Evolutionary conservation across 495 filamentous ascomycete species (phyloP), one percentile per base, ranked within the genome.

Genomic region (Podospora comata): DNA sequence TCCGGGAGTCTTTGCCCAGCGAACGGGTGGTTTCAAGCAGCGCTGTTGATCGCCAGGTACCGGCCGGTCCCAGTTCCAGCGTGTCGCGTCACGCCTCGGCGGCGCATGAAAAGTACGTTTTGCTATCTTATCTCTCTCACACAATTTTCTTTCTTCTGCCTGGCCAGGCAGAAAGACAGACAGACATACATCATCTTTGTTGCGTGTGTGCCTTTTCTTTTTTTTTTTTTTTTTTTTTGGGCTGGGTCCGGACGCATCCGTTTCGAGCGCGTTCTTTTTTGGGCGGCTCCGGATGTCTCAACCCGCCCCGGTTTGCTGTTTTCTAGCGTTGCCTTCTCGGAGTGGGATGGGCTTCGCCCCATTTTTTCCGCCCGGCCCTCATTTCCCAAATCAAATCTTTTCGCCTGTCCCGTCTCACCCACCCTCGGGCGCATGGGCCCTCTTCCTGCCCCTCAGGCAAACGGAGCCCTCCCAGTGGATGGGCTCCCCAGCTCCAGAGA

Each of bases 51-150:
- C 81, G 82, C 58, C 78, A 81, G 65, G 73, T 72, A 66, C 77
- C 79, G 60, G 68, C 80, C 27, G 72, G 77, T 70, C 74, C 78
- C 23, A 70, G 72, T 34, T 75, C 78, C 23, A 70, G 72, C 30
- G 80, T 79, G 69, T 78, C 80, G 77, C 80, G 82, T 72, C 81
- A 79, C 68, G 72, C 80, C 56, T 74, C 80, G 63, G 65, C 76
- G 19, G 80, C 72, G 62, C 75, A 68, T 57, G 82, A 84, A 64
- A 84, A 84, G 82, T 84, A 77, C 72, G 82, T 80, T 23, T 23
- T 56, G 30, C 59, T 5, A 6, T 32, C 30, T 32, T 32, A 32
- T 60, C 30, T 15, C 32, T 2, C 65, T 53, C 30, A 32, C 7
- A 5, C 65, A 62, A 54, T 28, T 59, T 59, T 60, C 67, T 71